Percentiles rank a stretch among this genome's conserved stretches.
These are phyloP conservation scores for Stramenopiles sp. DNA, from an alignment of 352 stramenopile genomes.

Conservation along the genomic window DNA sequence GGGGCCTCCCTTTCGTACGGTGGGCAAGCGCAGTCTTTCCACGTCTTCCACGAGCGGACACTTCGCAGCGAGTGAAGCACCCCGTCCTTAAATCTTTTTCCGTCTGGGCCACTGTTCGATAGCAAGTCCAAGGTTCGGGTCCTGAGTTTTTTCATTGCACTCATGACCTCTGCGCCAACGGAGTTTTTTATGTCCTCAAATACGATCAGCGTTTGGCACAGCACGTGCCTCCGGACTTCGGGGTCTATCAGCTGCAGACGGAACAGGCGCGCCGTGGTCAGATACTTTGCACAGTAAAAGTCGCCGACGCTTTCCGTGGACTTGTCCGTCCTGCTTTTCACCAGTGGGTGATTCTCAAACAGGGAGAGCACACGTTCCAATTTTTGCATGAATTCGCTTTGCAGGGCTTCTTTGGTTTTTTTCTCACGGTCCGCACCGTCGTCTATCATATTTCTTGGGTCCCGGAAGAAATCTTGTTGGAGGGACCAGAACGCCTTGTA, in stretches of 20 bases:
- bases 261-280: neutral
- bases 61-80: neutral
- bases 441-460: neutral
- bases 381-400: neutral
- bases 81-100: neutral
- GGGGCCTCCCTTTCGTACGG: neutral
- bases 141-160: neutral
- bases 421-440: neutral
- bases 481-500: neutral
- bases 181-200: neutral
- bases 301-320: neutral
- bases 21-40: neutral
- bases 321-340: too few species aligned
- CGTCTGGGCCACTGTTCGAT: neutral
- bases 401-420: neutral
- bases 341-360: too few species aligned
- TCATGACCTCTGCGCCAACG: neutral
- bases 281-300: neutral
- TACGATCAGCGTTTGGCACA: neutral
- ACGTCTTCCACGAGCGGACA: neutral
- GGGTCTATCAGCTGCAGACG: neutral
- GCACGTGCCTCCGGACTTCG: neutral
- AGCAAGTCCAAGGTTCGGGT: neutral
- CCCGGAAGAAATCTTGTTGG: neutral
- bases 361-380: too few species aligned